These are phyloP conservation scores for Fusarium buxicola DNA, from an alignment of 2,329 filamentous ascomycete genomes.

Conservation along the genomic window DNA sequence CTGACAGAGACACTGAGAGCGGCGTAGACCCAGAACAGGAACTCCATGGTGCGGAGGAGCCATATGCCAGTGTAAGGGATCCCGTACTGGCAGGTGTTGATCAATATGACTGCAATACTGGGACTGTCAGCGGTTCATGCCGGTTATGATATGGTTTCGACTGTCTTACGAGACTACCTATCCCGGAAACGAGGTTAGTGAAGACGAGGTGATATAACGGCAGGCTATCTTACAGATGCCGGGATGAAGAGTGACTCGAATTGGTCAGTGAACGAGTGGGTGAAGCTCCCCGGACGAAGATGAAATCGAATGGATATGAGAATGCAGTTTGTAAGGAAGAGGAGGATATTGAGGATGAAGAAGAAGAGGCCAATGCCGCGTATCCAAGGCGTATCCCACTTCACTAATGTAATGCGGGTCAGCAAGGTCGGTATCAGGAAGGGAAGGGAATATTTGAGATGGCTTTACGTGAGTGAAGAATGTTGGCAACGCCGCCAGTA, in stretches of 20 bases:
- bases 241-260: conserved; percentile 84
- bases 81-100: conserved; percentile 83
- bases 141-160: background rate
- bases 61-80: conserved; percentile 70
- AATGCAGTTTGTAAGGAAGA: conserved; percentile 72
- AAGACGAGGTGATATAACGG: conserved; percentile 12
- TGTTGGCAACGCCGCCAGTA: conserved; percentile 59
- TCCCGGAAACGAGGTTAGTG: conserved; percentile 5
- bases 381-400: conserved; percentile 61
- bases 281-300: conserved; percentile 76
- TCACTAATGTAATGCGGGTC: conserved; percentile 37
- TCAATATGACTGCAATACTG: conserved; percentile 79
- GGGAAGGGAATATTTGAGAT: background rate
- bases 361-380: conserved; percentile 69
- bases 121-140: conserved; percentile 7
- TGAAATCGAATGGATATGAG: conserved; percentile 77
- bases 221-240: conserved; percentile 61
- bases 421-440: background rate
- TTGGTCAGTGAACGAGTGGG: conserved; percentile 78
- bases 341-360: conserved; percentile 70
- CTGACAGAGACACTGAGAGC: conserved; percentile 75
- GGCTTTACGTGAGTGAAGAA: conserved; percentile 55
- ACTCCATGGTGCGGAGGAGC: conserved; percentile 69
- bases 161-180: conserved; percentile 58
- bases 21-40: conserved; percentile 81